Conservation (phyloP, 2,329 filamentous ascomycete genomes). For the Cordyceps farinosa region DNA sequence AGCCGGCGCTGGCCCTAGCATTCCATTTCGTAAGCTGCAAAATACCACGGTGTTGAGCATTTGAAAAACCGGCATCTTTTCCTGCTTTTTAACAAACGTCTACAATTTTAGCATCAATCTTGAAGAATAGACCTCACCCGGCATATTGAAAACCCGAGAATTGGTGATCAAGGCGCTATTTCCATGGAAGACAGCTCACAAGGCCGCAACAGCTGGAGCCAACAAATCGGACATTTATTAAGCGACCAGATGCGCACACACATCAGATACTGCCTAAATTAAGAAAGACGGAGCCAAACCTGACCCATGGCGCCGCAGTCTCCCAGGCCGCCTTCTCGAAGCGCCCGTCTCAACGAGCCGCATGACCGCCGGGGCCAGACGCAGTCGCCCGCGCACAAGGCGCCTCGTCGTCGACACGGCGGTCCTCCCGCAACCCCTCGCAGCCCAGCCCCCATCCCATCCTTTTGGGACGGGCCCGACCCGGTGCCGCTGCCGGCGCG, state of each 20-base stretch:
- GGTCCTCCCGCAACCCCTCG: not conserved
- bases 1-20: not conserved
- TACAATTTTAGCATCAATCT: no score
- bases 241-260: not conserved
- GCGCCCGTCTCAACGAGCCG: not conserved
- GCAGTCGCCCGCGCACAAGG: not conserved
- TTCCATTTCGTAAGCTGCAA: not conserved
- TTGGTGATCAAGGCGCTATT: no score
- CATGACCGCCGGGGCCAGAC: not conserved
- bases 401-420: not conserved
- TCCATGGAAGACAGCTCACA: no score
- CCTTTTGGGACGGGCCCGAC: constrained; percentile 52
- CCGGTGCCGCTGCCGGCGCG: constrained; percentile 56
- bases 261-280: not conserved
- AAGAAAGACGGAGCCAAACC: not conserved
- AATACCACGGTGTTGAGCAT: not conserved
- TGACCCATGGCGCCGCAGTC: not conserved
- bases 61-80: not conserved
- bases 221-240: no score
- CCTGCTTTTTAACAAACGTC: not conserved
- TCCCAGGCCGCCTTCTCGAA: not conserved
- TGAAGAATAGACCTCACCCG: no score
- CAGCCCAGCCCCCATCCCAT: constrained; percentile 37
- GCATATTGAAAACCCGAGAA: no score
- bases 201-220: no score